Conservation (phyloP, 805 yeast species). For the Hagleromyces aurorensis region DNA sequence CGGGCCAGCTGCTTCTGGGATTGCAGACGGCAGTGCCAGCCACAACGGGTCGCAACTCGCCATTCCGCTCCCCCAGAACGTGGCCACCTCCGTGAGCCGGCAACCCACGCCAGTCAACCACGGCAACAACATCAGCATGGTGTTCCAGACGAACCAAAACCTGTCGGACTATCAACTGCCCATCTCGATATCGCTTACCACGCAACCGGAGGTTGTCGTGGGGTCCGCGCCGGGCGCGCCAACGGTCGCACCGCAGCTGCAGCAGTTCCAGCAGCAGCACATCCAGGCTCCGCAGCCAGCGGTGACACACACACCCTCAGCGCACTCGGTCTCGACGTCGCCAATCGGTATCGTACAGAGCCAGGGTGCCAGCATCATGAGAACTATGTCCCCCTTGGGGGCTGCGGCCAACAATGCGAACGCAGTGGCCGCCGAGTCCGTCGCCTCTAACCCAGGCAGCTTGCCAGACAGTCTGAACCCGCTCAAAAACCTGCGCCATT, state of each 20-base stretch:
- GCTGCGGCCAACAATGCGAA: slow-evolving; percentile 5
- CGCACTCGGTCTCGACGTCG: slow-evolving; percentile 7
- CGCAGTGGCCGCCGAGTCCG: slow-evolving; percentile 4
- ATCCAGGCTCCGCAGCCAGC: background rate
- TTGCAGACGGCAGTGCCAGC: slow-evolving; percentile 2
- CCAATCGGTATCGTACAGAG: slow-evolving; percentile 4
- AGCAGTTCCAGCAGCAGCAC: slow-evolving; percentile 3
- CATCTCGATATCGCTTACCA: slow-evolving; percentile 15
- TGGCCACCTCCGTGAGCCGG: background rate
- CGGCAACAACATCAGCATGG: slow-evolving; percentile 2
- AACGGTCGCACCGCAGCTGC: slow-evolving; percentile 3
- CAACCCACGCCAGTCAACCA: slow-evolving; percentile 1
- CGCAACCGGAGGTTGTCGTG: slow-evolving; percentile 7
- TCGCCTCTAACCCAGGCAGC: slow-evolving; percentile 5
- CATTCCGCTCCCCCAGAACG: too few species aligned
- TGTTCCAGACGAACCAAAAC: slow-evolving; percentile 3
- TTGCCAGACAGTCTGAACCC: slow-evolving; percentile 6
- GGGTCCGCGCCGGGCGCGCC: slow-evolving; percentile 2
- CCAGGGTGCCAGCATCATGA: slow-evolving; percentile 4
- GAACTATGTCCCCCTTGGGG: slow-evolving; percentile 3
- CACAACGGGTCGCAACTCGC: too few species aligned
- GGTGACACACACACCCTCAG: background rate
- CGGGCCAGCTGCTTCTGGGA: background rate
- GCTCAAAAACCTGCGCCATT: slow-evolving; percentile 29
- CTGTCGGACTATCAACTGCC: slow-evolving; percentile 12